Percentiles rank a stretch among this genome's conserved stretches.
phyloP scores from a whole-genome alignment of 1,139 yeast species.

The Hansenula anomala region DNA sequence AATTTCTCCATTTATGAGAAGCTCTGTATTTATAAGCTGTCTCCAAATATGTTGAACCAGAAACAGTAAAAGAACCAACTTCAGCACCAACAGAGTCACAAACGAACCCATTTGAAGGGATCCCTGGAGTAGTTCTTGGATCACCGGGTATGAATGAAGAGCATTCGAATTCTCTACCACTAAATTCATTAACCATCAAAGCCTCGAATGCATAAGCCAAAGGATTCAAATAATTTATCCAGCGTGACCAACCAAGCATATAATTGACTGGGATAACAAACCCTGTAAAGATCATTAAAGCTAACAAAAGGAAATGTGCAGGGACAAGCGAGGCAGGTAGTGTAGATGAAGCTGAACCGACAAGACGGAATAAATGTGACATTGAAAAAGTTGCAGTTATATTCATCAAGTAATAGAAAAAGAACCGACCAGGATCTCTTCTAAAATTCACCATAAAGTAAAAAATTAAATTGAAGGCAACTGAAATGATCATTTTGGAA shows the following conservation, averaged over 20 bases:
- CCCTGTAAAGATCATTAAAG: constrained; percentile 68
- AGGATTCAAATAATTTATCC: constrained; percentile 75
- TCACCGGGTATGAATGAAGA: constrained; percentile 42
- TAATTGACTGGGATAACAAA: constrained; percentile 63
- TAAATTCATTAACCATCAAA: constrained; percentile 51
- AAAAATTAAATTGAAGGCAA: constrained; percentile 54
- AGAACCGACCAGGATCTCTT: constrained; percentile 64
- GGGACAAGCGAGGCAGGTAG: constrained; percentile 71
- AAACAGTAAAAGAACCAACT: constrained; percentile 49
- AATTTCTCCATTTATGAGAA: constrained; percentile 77
- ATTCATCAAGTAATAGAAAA: constrained; percentile 55
- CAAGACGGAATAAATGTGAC: constrained; percentile 68
- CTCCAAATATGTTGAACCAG: constrained; percentile 54
- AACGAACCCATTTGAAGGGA: constrained; percentile 39
- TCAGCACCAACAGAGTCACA: constrained; percentile 63
- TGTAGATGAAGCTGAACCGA: constrained; percentile 61
- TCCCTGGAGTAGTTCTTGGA: constrained; percentile 29
- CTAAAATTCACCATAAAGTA: constrained; percentile 69
- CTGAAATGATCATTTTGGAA: constrained; percentile 47
- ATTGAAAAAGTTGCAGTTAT: constrained; percentile 53
- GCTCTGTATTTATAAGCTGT: constrained; percentile 52
- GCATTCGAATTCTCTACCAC: constrained; percentile 37
- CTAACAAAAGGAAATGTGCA: constrained; percentile 57
- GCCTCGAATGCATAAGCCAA: constrained; percentile 66
- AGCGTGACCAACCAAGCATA: constrained; percentile 75